phyloP scores from a whole-genome alignment of 805 yeast species.

The Saturnispora dispora region DNA sequence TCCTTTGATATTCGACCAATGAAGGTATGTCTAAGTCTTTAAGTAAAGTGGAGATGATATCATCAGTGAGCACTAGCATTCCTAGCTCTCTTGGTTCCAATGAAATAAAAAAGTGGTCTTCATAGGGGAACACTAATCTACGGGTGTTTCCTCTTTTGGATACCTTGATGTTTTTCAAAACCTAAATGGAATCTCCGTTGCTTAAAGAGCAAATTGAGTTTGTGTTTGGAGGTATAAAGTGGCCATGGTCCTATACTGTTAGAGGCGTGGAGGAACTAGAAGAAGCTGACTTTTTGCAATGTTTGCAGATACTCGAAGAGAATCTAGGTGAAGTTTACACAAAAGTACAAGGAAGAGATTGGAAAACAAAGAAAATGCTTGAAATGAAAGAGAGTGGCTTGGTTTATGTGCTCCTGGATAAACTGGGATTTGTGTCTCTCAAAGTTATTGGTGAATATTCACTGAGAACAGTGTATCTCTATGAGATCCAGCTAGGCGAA shows the following conservation, averaged over 20 bases:
- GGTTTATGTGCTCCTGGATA: conserved; percentile 31
- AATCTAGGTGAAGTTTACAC: conserved; percentile 23
- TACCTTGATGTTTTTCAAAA: neutral
- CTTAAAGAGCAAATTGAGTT: neutral
- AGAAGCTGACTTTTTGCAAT: conserved; percentile 2
- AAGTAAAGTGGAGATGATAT: conserved; percentile 25
- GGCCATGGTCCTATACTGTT: neutral
- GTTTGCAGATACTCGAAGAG: conserved; percentile 19
- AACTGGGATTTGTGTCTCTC: conserved; percentile 39
- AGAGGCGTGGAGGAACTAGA: neutral
- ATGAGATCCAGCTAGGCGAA: conserved; percentile 44
- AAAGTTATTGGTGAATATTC: conserved; percentile 35
- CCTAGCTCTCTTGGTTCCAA: neutral
- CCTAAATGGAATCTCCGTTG: neutral
- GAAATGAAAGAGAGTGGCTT: conserved; percentile 44
- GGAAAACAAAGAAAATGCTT: conserved; percentile 33
- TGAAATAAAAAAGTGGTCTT: neutral
- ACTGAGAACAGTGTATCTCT: conserved; percentile 38
- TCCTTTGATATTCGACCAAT: conserved; percentile 29
- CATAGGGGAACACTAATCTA: neutral
- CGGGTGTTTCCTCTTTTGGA: conserved; percentile 1
- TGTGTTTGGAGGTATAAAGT: neutral
- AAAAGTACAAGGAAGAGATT: conserved; percentile 28
- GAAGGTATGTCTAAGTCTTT: conserved; percentile 20
- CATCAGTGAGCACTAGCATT: conserved; percentile 31